Conservation (phyloP, 2,329 filamentous ascomycete genomes). For the Neofusicoccum cordaticola region DNA sequence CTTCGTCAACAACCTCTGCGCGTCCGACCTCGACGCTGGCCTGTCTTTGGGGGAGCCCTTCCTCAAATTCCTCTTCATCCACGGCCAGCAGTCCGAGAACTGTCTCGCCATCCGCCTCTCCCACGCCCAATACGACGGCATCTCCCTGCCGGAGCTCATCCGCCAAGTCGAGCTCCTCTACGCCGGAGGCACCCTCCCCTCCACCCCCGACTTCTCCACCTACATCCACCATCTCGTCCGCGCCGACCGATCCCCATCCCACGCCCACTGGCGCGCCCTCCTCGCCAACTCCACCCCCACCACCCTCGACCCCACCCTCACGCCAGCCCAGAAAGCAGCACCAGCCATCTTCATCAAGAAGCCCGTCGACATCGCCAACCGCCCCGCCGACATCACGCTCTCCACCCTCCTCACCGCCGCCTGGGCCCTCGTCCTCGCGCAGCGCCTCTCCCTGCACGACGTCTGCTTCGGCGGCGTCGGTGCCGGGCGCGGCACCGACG, state of each 20-base stretch:
- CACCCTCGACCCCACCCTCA: constrained; percentile 41
- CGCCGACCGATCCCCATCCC: constrained; percentile 64
- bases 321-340: constrained; percentile 43
- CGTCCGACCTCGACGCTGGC: constrained; percentile 54
- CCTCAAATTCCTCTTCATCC: constrained; percentile 53
- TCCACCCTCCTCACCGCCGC: constrained; percentile 66
- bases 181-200: constrained; percentile 30
- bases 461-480: constrained; percentile 67
- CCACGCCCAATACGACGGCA: constrained; percentile 68
- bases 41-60: constrained; percentile 61
- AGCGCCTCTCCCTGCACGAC: constrained; percentile 41
- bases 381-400: constrained; percentile 57
- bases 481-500: constrained; percentile 60
- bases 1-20: constrained; percentile 55
- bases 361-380: constrained; percentile 39
- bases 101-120: constrained; percentile 62
- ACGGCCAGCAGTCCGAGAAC: constrained; percentile 43
- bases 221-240: constrained; percentile 39
- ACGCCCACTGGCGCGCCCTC: constrained; percentile 59
- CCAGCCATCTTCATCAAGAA: constrained; percentile 22
- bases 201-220: constrained; percentile 44
- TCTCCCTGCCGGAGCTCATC: constrained; percentile 62
- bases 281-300: constrained; percentile 50
- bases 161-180: constrained; percentile 59
- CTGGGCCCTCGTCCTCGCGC: constrained; percentile 63